A percentile compares a stretch with the other conserved stretches of the same genome.
Evolutionary conservation across 352 stramenopile genomes (phyloP).

Genomic region (Phytophthora agathidicida): DNA sequence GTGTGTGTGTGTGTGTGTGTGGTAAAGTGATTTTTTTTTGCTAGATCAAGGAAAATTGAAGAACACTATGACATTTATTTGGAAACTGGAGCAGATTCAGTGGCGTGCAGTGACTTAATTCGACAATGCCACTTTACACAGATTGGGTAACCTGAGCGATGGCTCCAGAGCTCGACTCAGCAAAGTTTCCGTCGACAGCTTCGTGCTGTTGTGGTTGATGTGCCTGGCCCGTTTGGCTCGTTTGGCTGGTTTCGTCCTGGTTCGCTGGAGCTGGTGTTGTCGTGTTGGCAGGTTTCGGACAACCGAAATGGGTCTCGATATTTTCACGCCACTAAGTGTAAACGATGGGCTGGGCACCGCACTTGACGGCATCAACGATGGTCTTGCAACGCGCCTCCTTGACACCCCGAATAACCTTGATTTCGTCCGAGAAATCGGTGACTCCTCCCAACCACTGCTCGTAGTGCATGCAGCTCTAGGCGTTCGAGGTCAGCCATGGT

Average conservation of each 20-base stretch:
- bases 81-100: background rate
- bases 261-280: background rate
- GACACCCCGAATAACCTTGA: conserved; percentile 44
- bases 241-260: too few species aligned
- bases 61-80: conserved; percentile 10
- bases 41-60: conserved; percentile 6
- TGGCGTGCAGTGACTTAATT: background rate
- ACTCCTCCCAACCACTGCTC: conserved; percentile 47
- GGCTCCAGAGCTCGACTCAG: background rate
- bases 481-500: conserved; percentile 48
- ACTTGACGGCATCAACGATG: conserved; percentile 41
- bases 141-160: conserved; percentile 1
- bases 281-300: conserved; percentile 18
- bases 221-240: background rate
- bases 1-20: background rate
- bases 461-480: conserved; percentile 51
- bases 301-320: conserved; percentile 46
- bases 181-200: background rate
- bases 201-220: conserved; percentile 7
- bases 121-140: background rate
- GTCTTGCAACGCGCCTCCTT: conserved; percentile 39
- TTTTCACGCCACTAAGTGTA: conserved; percentile 33
- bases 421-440: conserved; percentile 41
- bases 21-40: conserved; percentile 3
- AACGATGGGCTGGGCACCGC: conserved; percentile 31